Evolutionary conservation across 164 flowering plant genomes (phyloP).

Genomic region (Tetrastigma voinierianum): DNA sequence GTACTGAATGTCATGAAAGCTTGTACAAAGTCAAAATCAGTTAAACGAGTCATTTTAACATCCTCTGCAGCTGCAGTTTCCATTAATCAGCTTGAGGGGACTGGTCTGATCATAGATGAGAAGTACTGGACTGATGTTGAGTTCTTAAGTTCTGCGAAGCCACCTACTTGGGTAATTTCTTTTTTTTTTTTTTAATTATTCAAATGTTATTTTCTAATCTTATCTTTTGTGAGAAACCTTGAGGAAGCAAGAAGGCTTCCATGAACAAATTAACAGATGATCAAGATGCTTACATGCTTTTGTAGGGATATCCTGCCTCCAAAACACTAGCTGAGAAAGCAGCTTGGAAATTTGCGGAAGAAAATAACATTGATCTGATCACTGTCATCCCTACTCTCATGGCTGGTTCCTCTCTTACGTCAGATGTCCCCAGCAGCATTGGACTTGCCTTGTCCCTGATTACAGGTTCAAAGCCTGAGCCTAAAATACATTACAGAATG

Average conservation of each 20-base stretch:
- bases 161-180: conserved; percentile 67
- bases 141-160: conserved; percentile 51
- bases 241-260: not conserved
- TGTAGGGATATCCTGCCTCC: conserved; percentile 73
- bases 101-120: conserved; percentile 58
- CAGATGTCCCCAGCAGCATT: conserved; percentile 50
- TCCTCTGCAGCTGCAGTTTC: conserved; percentile 76
- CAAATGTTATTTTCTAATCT: not conserved
- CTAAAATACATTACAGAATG: not conserved
- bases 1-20: conserved; percentile 52
- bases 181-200: too few species aligned
- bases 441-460: conserved; percentile 46
- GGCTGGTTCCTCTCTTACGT: conserved; percentile 57
- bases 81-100: conserved; percentile 36
- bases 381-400: conserved; percentile 64
- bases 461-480: conserved; percentile 32
- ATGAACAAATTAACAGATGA: not conserved
- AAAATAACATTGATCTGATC: conserved; percentile 62
- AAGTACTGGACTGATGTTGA: conserved; percentile 68
- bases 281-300: not conserved
- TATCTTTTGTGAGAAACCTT: not conserved
- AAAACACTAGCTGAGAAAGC: conserved; percentile 66
- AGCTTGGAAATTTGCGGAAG: conserved; percentile 68
- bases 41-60: conserved; percentile 63
- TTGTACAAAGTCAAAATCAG: conserved; percentile 58